Conservation (phyloP, 345 rosid genomes). For the Camelina sativa region DNA sequence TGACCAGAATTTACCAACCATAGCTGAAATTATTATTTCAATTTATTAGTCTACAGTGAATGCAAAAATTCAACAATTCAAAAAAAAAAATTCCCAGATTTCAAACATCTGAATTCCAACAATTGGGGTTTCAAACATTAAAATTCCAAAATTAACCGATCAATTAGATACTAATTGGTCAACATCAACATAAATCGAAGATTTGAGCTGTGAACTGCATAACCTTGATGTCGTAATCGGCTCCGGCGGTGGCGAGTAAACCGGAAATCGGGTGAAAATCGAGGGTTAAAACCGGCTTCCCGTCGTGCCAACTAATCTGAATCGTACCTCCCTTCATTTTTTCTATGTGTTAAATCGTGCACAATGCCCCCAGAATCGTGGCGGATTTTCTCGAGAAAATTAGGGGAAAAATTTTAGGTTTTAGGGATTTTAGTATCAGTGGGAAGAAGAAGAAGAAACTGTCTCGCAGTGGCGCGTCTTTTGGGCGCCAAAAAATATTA, state of each 20-base stretch:
- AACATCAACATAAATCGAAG: not conserved
- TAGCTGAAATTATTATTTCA: constrained; percentile 47
- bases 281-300: constrained; percentile 82
- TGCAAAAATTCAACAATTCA: not conserved
- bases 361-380: constrained; percentile 22
- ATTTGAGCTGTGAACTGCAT: not conserved
- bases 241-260: constrained; percentile 96
- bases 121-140: not conserved
- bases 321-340: constrained; percentile 91
- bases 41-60: not conserved
- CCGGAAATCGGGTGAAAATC: constrained; percentile 86
- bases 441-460: not conserved
- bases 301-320: constrained; percentile 94
- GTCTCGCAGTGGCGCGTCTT: constrained; percentile 39
- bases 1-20: constrained; percentile 68
- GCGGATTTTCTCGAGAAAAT: constrained; percentile 29
- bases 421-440: not conserved
- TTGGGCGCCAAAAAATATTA: constrained; percentile 31
- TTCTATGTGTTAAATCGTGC: not conserved
- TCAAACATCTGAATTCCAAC: not conserved
- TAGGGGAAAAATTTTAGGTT: constrained; percentile 14
- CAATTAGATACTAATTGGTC: not conserved
- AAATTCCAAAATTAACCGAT: not conserved
- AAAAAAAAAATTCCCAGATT: not conserved
- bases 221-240: constrained; percentile 95